A percentile compares a stretch with the other conserved stretches of the same genome.
phyloP scores from a whole-genome alignment of 2,329 filamentous ascomycete species.

The Atkinsonella texensis region DNA sequence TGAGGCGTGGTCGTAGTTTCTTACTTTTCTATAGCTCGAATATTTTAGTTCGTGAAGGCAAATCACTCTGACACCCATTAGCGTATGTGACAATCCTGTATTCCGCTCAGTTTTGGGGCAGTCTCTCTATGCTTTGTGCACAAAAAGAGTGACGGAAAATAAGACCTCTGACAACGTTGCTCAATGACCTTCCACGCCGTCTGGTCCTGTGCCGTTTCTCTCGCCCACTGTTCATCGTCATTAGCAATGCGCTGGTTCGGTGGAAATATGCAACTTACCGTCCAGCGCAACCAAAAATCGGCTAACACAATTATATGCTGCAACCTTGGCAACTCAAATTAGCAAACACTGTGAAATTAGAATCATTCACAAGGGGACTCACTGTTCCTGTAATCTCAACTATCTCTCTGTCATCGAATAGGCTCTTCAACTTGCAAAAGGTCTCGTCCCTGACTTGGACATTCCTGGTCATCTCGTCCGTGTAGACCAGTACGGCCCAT shows the following conservation, averaged over 20 bases:
- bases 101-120: too few species aligned
- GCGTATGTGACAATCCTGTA: too few species aligned
- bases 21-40: constrained; percentile 4
- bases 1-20: neutral
- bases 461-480: constrained; percentile 73
- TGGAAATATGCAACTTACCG: constrained; percentile 36
- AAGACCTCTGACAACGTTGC: neutral
- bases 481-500: constrained; percentile 58
- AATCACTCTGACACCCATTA: too few species aligned
- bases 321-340: constrained; percentile 28
- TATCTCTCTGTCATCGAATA: constrained; percentile 59
- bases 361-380: constrained; percentile 11
- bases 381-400: constrained; percentile 74
- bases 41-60: neutral
- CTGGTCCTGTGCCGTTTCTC: constrained; percentile 40
- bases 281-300: constrained; percentile 73
- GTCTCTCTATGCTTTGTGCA: too few species aligned
- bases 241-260: constrained; percentile 7
- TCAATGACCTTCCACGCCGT: constrained; percentile 25
- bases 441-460: constrained; percentile 58
- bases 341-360: neutral
- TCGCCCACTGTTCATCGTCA: constrained; percentile 36
- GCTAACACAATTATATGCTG: constrained; percentile 76
- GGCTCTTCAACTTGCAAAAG: constrained; percentile 48
- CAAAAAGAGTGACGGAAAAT: neutral